Conservation (phyloP, 2,329 filamentous ascomycete species). For the Monosporascus cannonballus region DNA sequence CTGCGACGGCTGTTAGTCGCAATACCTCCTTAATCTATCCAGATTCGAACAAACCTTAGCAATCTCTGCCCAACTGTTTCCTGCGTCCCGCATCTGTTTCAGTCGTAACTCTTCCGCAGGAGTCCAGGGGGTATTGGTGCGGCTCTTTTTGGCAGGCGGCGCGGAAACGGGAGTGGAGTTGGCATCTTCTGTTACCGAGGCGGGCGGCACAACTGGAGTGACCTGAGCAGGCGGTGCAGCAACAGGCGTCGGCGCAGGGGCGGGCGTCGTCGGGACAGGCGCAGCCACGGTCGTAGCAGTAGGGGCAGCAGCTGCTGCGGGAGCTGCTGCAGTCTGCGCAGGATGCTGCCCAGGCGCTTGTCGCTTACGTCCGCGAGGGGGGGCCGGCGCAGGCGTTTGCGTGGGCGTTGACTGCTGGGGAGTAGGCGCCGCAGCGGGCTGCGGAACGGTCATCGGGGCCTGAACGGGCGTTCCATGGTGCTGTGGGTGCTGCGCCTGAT, state of each 20-base stretch:
- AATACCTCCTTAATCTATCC: background rate
- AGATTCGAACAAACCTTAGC: conserved; percentile 64
- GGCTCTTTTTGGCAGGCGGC: conserved; percentile 76
- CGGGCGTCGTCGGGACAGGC: conserved; percentile 27
- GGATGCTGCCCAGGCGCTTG: conserved; percentile 24
- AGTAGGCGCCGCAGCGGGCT: conserved; percentile 22
- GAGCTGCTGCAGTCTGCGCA: conserved; percentile 20
- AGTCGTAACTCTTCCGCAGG: conserved; percentile 86
- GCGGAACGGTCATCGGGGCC: conserved; percentile 29
- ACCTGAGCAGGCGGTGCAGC: conserved; percentile 24
- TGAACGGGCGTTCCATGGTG: conserved; percentile 30
- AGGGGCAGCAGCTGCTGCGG: conserved; percentile 22
- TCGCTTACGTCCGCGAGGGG: conserved; percentile 29
- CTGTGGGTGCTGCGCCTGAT: conserved; percentile 22
- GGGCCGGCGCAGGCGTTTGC: conserved; percentile 26
- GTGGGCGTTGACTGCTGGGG: conserved; percentile 30
- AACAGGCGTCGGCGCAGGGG: conserved; percentile 27
- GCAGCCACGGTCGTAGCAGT: conserved; percentile 26
- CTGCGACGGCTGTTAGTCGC: conserved; percentile 36
- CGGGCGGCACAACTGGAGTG: conserved; percentile 23
- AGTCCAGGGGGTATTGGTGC: conserved; percentile 99
- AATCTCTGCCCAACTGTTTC: conserved; percentile 96
- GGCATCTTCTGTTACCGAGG: conserved; percentile 27
- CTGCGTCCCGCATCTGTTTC: conserved; percentile 89
- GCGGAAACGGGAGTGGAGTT: conserved; percentile 29